These are phyloP conservation scores for Coniella vitis DNA, from an alignment of 2,329 filamentous ascomycete species.

Conservation along the genomic window DNA sequence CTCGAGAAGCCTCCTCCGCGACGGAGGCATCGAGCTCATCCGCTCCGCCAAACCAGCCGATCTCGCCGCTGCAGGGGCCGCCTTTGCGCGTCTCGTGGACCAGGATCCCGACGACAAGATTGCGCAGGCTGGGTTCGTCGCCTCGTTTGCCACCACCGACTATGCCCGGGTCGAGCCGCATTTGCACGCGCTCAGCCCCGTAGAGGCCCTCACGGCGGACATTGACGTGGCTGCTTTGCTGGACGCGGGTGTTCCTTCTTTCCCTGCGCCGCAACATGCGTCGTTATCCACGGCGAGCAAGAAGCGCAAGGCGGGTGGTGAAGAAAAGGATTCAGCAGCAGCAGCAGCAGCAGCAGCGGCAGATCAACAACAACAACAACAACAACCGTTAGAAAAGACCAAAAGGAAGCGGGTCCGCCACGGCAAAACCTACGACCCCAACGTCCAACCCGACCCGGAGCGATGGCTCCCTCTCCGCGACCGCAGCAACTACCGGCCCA, in stretches of 20 bases:
- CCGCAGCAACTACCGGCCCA: constrained; percentile 79
- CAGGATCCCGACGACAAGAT: constrained; percentile 61
- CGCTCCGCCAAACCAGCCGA: constrained; percentile 66
- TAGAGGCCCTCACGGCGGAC: constrained; percentile 53
- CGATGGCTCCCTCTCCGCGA: constrained; percentile 90
- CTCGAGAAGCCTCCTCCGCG: constrained; percentile 55
- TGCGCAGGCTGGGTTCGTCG: constrained; percentile 77
- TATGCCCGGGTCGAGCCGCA: constrained; percentile 49
- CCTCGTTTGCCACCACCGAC: constrained; percentile 63
- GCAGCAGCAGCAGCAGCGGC: constrained; percentile 9
- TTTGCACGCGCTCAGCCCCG: constrained; percentile 50
- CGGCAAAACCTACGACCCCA: constrained; percentile 68
- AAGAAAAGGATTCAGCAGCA: constrained; percentile 5
- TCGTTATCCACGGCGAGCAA: constrained; percentile 27
- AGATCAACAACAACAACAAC: background rate
- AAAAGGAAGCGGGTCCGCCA: constrained; percentile 40
- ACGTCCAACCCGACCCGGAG: constrained; percentile 80
- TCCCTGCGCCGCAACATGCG: constrained; percentile 33
- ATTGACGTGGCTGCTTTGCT: constrained; percentile 59
- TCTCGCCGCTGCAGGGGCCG: constrained; percentile 62
- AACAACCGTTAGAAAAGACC: constrained; percentile 14
- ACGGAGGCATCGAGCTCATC: constrained; percentile 77
- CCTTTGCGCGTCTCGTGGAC: constrained; percentile 67
- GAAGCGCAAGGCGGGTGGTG: constrained; percentile 40
- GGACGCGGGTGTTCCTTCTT: constrained; percentile 54